Base-by-base conservation (phyloP, 2,329 filamentous ascomycete species). In the Ophiosphaerella herpotricha region DNA sequence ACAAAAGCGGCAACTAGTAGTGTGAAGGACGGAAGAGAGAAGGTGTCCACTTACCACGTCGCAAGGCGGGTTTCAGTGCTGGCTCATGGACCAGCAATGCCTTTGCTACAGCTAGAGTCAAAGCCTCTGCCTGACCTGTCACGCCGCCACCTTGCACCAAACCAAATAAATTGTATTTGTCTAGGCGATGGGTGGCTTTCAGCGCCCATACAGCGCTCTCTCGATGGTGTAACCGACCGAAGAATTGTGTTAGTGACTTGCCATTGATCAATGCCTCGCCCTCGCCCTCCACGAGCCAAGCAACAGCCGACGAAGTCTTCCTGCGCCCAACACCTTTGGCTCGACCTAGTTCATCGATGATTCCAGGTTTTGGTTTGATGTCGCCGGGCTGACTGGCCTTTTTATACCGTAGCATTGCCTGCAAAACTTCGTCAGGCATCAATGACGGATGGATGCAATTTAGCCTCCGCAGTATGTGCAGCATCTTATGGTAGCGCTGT, bases 101-200 rank as follows among this genome's bases (percentile, higher is more conserved):
- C 75, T 93, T 94, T 48, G 89, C 89, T 70, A 97, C 83, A 16
- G 90, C 94, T 75, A 99, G 76, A 36, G 93, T 95, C 66, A 97
- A 83, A 31, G 94, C 92, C 76, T 99, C 94, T 7, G 94, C 93
- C 76, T 99, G 95, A 2, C 94, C 94, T 42, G 94, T 99, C 40
- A 89, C 88, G 63, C 94, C 94, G 60, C 94, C 94, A 48, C 94
- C 94, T 51, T 83, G 81, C 3, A 91, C 90, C 42, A 89, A 76
- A 45, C 87, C 92, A 87, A 91, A 99, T 3, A 97, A 85, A 68
- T 99, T 99, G 80, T 99, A 99, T 75, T 97, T 97, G 80, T 96
- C 91, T 58, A 96, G 76, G 57, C 94, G 82, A 37, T 88, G 81
- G 21, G 91, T 95, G 42, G 85, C 82, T 66, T 92, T 91, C 67